Evolutionary conservation across 257 asterid genomes (phyloP).

Genomic region (Solanum chmielewskii): DNA sequence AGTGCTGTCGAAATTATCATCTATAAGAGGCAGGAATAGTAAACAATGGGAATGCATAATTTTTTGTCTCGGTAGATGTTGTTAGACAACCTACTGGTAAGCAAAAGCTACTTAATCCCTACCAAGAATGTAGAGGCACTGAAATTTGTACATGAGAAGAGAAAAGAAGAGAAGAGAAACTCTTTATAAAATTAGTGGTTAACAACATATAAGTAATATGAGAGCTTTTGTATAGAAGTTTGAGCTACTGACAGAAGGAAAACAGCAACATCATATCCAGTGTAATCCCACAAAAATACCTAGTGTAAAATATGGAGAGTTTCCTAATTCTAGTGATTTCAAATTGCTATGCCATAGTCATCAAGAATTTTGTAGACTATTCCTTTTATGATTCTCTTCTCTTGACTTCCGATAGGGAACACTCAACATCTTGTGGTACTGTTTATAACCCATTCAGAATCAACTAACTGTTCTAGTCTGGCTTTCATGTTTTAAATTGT

Average conservation of each 20-base stretch:
- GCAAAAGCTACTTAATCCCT: background rate
- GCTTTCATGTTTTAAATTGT: background rate
- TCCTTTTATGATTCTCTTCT: constrained; percentile 1
- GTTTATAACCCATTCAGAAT: background rate
- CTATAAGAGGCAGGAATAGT: background rate
- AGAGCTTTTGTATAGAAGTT: background rate
- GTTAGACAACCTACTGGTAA: background rate
- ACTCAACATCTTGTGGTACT: background rate
- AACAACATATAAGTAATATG: background rate
- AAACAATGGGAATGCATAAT: background rate
- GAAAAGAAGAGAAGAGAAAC: background rate
- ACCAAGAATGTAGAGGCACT: background rate
- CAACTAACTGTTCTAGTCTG: background rate
- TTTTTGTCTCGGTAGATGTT: background rate
- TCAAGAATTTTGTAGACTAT: background rate
- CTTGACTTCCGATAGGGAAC: background rate
- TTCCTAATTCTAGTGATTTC: background rate
- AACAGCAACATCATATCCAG: background rate
- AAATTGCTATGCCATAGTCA: background rate
- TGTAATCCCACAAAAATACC: background rate
- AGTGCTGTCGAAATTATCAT: background rate
- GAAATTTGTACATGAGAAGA: background rate
- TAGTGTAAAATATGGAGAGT: background rate
- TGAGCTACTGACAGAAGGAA: background rate
- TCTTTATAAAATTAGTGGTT: background rate